Percentiles rank a stretch among this genome's conserved stretches.
Evolutionary conservation across 2,329 filamentous ascomycete genomes (phyloP).

Genomic region (Aspergillus jensenii): DNA sequence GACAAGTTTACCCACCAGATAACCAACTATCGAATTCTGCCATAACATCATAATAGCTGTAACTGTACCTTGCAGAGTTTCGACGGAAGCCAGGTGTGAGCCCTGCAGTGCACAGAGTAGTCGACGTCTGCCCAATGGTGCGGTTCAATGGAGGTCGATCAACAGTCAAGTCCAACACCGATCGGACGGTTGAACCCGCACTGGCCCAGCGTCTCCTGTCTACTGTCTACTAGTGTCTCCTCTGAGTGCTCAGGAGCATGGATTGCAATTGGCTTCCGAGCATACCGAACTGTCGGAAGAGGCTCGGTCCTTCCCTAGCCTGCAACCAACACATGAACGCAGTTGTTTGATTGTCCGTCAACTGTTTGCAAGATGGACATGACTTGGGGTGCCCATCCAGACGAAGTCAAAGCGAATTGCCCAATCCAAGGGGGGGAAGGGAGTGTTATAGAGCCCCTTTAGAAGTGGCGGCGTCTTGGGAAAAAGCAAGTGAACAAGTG

Average conservation of each 20-base stretch:
- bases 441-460: neutral
- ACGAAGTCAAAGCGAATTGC: neutral
- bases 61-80: neutral
- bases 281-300: neutral
- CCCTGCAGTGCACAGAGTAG: neutral
- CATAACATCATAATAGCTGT: neutral
- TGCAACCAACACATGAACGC: neutral
- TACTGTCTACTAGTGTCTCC: no score
- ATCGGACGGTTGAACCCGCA: no score
- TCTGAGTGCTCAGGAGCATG: no score
- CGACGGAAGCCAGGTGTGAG: neutral
- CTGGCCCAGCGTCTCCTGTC: no score
- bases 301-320: neutral
- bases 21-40: no score
- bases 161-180: no score
- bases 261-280: neutral
- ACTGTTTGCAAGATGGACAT: neutral
- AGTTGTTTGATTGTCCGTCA: neutral
- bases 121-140: no score
- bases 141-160: no score
- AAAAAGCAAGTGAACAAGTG: neutral
- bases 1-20: no score
- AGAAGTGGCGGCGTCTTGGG: neutral
- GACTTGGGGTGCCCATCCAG: neutral
- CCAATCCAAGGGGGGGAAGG: neutral